These are phyloP conservation scores for Leucocoprinus sp. DNA, from an alignment of 768 basidiomycete species.

Conservation along the genomic window DNA sequence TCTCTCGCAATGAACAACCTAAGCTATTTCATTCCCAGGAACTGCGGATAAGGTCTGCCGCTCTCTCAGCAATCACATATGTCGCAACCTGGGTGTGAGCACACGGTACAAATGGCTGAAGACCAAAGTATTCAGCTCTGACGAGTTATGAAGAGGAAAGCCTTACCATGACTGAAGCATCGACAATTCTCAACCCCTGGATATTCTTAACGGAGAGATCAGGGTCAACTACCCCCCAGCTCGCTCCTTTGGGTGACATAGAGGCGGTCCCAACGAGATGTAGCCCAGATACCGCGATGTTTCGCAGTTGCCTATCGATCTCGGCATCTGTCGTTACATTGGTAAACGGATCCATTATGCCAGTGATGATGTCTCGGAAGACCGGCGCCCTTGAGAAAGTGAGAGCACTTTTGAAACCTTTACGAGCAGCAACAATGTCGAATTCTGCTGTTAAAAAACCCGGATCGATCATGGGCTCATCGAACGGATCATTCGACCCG, in stretches of 20 bases:
- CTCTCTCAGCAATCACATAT: slow-evolving; percentile 12
- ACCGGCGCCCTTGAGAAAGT: slow-evolving; percentile 2
- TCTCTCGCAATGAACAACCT: too few species aligned
- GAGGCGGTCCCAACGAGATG: slow-evolving; percentile 26
- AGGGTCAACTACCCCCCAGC: slow-evolving; percentile 28
- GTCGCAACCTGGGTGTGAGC: background rate
- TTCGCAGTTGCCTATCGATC: slow-evolving; percentile 14
- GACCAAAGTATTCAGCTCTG: background rate
- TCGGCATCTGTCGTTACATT: slow-evolving; percentile 4
- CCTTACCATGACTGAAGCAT: slow-evolving; percentile 28
- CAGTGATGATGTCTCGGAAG: slow-evolving; percentile 8
- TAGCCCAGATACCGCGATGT: slow-evolving; percentile 14
- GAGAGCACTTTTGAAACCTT: slow-evolving; percentile 10
- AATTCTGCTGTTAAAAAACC: slow-evolving; percentile 6
- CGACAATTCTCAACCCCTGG: slow-evolving; percentile 27
- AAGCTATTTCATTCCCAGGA: background rate
- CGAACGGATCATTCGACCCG: slow-evolving; percentile 6
- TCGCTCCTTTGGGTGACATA: slow-evolving; percentile 22
- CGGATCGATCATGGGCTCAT: slow-evolving; percentile 7
- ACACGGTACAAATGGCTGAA: background rate
- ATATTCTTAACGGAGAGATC: slow-evolving; percentile 28
- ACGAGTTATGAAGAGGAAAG: background rate
- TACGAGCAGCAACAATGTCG: slow-evolving; percentile 4
- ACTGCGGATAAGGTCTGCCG: slow-evolving; percentile 6
- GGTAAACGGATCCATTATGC: slow-evolving; percentile 2